Conservation (phyloP, 2,329 filamentous ascomycete species). For the Alternaria arborescens region DNA sequence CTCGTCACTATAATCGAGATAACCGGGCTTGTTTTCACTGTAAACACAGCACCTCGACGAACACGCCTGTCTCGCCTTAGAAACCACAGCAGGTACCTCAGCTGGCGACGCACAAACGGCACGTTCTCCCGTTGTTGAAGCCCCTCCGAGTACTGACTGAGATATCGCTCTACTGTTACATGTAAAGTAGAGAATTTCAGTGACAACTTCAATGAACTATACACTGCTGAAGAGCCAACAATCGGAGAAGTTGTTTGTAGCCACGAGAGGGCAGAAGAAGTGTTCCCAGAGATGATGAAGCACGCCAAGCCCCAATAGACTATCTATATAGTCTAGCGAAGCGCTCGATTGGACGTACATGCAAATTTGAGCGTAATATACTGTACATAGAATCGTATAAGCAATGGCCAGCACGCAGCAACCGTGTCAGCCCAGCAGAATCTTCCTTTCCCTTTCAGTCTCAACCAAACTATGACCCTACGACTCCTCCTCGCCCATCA, state of each 20-base stretch:
- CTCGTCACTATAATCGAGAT: not conserved
- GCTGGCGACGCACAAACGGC: not conserved
- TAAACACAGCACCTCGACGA: not conserved
- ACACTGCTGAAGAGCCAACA: not conserved
- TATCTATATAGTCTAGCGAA: not conserved
- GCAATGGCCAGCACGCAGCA: not conserved
- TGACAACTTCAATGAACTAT: not conserved
- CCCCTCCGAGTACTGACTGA: not conserved
- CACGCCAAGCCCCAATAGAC: not conserved
- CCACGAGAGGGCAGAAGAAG: not conserved
- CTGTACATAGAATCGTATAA: not conserved
- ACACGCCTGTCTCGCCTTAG: not conserved
- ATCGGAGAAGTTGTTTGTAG: not conserved
- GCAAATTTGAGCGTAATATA: not conserved
- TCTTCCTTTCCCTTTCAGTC: not conserved
- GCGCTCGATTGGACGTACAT: not conserved
- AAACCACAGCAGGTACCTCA: not conserved
- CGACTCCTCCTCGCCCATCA: not conserved
- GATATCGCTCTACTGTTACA: not conserved
- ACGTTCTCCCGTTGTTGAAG: not conserved
- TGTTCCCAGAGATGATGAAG: not conserved
- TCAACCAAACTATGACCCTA: not conserved
- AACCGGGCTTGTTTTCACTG: not conserved
- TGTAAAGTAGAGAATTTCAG: not conserved
- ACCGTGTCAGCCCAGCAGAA: not conserved